Conservation (phyloP, 768 basidiomycete species). For the Leccinum olivaceopallidum region DNA sequence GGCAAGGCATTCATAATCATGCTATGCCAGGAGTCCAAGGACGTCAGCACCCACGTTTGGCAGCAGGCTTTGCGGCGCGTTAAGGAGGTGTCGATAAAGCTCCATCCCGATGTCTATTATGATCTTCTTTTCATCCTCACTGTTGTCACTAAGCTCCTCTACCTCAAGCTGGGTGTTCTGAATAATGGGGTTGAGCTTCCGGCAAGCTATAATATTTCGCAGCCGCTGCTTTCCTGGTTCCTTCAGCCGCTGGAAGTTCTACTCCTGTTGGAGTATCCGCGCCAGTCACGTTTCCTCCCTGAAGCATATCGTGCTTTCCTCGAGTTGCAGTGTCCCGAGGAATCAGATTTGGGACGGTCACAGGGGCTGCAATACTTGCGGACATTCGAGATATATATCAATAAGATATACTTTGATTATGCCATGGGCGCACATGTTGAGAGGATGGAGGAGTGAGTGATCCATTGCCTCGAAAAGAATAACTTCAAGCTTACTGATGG, state of each 20-base stretch:
- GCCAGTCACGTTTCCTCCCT: slow-evolving; percentile 1
- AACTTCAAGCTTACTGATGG: neutral
- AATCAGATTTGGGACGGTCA: neutral
- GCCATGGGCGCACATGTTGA: neutral
- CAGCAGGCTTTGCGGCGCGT: neutral
- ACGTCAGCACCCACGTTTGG: slow-evolving; percentile 2
- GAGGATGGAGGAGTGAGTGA: neutral
- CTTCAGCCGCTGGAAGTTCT: slow-evolving; percentile 1
- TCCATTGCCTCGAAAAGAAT: neutral
- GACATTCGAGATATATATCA: slow-evolving; percentile 8
- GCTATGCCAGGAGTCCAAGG: slow-evolving; percentile 1
- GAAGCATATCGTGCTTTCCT: slow-evolving; percentile 7
- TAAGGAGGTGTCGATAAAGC: too few species aligned
- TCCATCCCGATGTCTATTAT: neutral
- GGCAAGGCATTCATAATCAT: slow-evolving; percentile 10
- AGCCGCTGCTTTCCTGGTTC: slow-evolving; percentile 4
- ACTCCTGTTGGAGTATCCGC: neutral
- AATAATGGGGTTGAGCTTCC: neutral
- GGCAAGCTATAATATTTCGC: neutral
- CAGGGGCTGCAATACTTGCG: slow-evolving; percentile 1
- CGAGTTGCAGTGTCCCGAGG: neutral
- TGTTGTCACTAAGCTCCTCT: slow-evolving; percentile 1
- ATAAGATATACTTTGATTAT: neutral
- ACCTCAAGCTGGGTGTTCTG: neutral
- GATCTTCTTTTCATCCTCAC: slow-evolving; percentile 6